phyloP scores from a whole-genome alignment of 805 yeast genomes.

The Ogataea philodendri region DNA sequence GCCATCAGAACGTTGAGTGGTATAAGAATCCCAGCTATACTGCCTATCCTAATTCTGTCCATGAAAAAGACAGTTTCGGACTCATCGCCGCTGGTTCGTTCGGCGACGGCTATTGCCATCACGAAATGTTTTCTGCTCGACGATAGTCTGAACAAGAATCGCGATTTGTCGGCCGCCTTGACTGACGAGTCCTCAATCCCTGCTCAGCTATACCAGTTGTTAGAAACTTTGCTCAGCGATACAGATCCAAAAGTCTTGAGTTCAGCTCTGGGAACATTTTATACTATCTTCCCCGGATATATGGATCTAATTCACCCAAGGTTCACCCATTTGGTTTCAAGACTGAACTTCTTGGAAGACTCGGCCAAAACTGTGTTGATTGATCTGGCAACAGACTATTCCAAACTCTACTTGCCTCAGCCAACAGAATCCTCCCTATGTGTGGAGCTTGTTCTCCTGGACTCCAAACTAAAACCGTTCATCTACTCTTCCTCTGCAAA shows the following conservation, averaged over 20 bases:
- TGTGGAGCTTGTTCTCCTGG: conserved; percentile 55
- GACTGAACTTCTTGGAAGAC: conserved; percentile 56
- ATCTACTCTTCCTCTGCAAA: conserved; percentile 52
- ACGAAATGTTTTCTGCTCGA: conserved; percentile 50
- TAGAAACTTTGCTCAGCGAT: conserved; percentile 63
- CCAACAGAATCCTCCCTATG: conserved; percentile 45
- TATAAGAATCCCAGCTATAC: conserved; percentile 75
- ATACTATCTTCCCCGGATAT: conserved; percentile 51
- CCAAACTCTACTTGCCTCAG: conserved; percentile 55
- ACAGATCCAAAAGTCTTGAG: conserved; percentile 65
- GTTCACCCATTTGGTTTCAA: conserved; percentile 44
- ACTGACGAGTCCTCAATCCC: conserved; percentile 37
- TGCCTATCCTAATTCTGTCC: conserved; percentile 74
- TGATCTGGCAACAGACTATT: conserved; percentile 65
- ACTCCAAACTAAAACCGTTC: conserved; percentile 46
- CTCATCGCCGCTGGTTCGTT: conserved; percentile 72
- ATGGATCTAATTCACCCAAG: conserved; percentile 71
- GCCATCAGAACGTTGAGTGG: conserved; percentile 80
- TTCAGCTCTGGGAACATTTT: conserved; percentile 58
- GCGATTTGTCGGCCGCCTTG: conserved; percentile 12
- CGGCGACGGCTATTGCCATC: conserved; percentile 75
- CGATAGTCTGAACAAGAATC: conserved; percentile 22
- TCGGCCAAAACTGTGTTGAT: conserved; percentile 64
- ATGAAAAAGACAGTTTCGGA: conserved; percentile 68
- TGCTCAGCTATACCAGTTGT: conserved; percentile 48